A percentile compares a stretch with the other conserved stretches of the same genome.
Conservation (phyloP, 495 filamentous ascomycete genomes). For the Penicillium ucsense region DNA sequence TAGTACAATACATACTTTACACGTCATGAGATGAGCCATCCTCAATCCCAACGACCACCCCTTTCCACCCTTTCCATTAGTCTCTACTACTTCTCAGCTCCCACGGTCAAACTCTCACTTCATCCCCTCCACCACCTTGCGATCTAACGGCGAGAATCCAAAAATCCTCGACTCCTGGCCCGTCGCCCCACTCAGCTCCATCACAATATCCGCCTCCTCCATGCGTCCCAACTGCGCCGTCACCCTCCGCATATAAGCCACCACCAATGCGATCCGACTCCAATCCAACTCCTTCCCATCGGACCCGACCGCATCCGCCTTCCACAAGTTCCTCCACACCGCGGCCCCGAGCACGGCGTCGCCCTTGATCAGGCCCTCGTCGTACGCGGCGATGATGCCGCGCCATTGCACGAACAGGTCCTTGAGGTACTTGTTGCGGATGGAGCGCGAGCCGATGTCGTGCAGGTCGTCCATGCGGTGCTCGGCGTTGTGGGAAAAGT, state of each 20-base stretch:
- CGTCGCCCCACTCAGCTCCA: conserved; percentile 18
- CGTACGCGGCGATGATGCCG: conserved; percentile 71
- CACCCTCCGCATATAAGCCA: conserved; percentile 66
- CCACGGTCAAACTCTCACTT: conserved; percentile 5
- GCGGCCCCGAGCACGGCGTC: conserved; percentile 81
- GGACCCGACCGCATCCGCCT: conserved; percentile 41
- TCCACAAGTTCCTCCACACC: conserved; percentile 89
- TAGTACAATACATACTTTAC: too few relatives aligned
- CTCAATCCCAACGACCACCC: background rate
- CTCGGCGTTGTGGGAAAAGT: conserved; percentile 90
- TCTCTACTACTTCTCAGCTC: background rate
- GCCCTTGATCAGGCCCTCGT: conserved; percentile 74
- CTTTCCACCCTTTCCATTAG: background rate
- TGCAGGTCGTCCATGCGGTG: conserved; percentile 71
- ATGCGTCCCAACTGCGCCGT: conserved; percentile 53
- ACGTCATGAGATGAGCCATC: background rate
- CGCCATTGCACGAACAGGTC: conserved; percentile 90
- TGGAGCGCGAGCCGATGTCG: conserved; percentile 49
- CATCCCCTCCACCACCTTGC: conserved; percentile 22
- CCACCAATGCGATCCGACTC: conserved; percentile 59
- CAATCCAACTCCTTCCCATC: conserved; percentile 54
- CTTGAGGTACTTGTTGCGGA: conserved; percentile 80
- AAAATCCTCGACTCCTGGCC: conserved; percentile 24
- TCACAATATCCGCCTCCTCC: conserved; percentile 45
- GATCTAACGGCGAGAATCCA: conserved; percentile 24